phyloP scores from a whole-genome alignment of 495 filamentous ascomycete genomes.

The Aspergillus hancockii region DNA sequence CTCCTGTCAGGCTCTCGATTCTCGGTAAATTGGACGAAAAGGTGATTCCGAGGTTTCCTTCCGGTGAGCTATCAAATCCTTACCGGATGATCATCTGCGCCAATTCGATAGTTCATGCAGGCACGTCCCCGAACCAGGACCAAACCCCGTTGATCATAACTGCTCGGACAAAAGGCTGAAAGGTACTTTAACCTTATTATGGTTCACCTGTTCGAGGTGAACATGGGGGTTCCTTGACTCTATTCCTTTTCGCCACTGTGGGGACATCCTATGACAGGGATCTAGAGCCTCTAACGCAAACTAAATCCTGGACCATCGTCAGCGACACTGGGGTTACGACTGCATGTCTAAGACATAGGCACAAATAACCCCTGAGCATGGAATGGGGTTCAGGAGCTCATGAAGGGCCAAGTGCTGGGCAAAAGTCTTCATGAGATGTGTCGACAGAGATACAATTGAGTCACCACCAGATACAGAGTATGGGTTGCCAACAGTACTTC shows the following conservation, averaged over 20 bases:
- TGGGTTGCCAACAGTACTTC: neutral
- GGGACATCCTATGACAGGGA: neutral
- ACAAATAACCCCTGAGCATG: neutral
- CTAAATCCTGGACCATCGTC: slow-evolving; percentile 1
- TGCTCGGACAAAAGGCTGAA: neutral
- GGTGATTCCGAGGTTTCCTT: neutral
- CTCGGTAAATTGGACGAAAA: neutral
- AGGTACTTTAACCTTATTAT: neutral
- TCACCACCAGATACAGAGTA: neutral
- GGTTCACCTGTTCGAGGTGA: neutral
- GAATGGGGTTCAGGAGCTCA: neutral
- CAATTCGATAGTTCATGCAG: slow-evolving; percentile 18
- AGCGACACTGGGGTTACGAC: slow-evolving; percentile 15
- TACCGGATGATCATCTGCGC: slow-evolving; percentile 13
- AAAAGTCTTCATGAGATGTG: neutral
- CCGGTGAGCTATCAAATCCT: slow-evolving; percentile 5
- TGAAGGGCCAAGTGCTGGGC: neutral
- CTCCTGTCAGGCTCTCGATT: neutral
- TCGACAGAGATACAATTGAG: neutral
- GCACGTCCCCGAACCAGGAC: neutral
- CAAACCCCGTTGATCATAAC: slow-evolving; percentile 2
- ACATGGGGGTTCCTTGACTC: neutral
- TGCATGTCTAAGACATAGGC: slow-evolving; percentile 5
- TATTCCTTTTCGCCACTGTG: neutral
- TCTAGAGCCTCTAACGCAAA: neutral